Base-by-base conservation (phyloP, 306 rosid species). In the Medicago arabica region DNA sequence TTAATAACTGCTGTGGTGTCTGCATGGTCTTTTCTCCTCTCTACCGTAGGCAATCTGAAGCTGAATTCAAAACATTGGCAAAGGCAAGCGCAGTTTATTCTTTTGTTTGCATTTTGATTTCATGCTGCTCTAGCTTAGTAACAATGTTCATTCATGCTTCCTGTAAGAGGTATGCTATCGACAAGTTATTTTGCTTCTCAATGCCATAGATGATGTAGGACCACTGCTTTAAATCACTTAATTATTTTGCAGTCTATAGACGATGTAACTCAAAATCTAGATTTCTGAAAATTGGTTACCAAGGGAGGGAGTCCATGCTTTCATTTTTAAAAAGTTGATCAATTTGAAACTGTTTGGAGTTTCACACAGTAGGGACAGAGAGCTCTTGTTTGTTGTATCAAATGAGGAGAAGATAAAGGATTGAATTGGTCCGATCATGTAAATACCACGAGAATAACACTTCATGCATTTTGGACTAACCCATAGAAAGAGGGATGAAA, bases 21-120 rank as follows among this genome's bases (percentile, higher is more conserved):
- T 76, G 81, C 97, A 0, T 95, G 99, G 99, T 85, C 97, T 66
- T 95, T 95, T 84, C 95, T 95, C 83, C 97, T 95, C 39, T 90
- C 99, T 14, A 92, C 96, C 19, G 47, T 86, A 75, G 82, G 80
- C 25, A 81, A 74, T 6, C 65, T 88, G 88, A 92, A 82, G 80
- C 89, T 92, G 77, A 89, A 90, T 83, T 49, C 91, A 19, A 95
- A 88, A 84, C 85, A 81, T 69, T 95, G 95, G 97, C 93, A 84
- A 79, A 96, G 86, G 99, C 86, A 83, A 89, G 90, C 76, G 72
- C 28, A 78, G 12, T 69, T 60, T 57, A 3, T 78, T 62, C 18
- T 57, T 57, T 62, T 18, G 6, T 46, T 60, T 54, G 68, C 19
- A 40, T 53, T 49, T 44, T 66, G 10, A 14, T 14, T 47, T 61